These are phyloP conservation scores for Allomyces macrogynus DNA, from an alignment of 192 early-diverging fungal species.

Conservation along the genomic window DNA sequence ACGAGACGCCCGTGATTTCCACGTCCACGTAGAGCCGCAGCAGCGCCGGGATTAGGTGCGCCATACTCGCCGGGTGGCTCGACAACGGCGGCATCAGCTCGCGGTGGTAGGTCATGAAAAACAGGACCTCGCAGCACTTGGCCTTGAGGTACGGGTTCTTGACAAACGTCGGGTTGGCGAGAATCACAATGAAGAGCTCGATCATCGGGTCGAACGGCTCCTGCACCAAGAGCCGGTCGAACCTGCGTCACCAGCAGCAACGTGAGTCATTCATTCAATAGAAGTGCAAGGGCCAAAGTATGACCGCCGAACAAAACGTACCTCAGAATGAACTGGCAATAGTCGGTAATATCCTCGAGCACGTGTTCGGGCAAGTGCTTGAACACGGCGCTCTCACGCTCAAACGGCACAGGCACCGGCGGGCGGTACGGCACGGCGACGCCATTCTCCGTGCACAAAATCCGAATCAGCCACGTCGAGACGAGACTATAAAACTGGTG, in stretches of 20 bases:
- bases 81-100: slow-evolving; percentile 30
- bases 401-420: slow-evolving; percentile 31
- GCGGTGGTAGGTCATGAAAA: slow-evolving; percentile 16
- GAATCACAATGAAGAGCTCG: slow-evolving; percentile 53
- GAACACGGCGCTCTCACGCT: not conserved
- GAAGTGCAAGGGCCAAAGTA: no score
- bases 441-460: slow-evolving; percentile 5
- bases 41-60: slow-evolving; percentile 57
- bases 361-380: slow-evolving; percentile 68
- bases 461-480: slow-evolving; percentile 70
- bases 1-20: slow-evolving; percentile 75
- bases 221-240: slow-evolving; percentile 16
- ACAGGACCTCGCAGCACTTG: slow-evolving; percentile 69
- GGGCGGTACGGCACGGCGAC: not conserved
- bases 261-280: no score
- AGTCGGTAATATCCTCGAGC: slow-evolving; percentile 71
- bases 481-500: slow-evolving; percentile 72
- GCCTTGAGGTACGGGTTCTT: slow-evolving; percentile 92
- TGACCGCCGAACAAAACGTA: slow-evolving; percentile 10
- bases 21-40: slow-evolving; percentile 92
- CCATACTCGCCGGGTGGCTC: slow-evolving; percentile 49
- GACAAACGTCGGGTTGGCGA: slow-evolving; percentile 55
- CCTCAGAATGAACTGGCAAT: slow-evolving; percentile 46
- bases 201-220: slow-evolving; percentile 27
- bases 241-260: slow-evolving; percentile 19